Conservation (phyloP, 2,329 filamentous ascomycete species). For the Thermochaetoides dissita region DNA sequence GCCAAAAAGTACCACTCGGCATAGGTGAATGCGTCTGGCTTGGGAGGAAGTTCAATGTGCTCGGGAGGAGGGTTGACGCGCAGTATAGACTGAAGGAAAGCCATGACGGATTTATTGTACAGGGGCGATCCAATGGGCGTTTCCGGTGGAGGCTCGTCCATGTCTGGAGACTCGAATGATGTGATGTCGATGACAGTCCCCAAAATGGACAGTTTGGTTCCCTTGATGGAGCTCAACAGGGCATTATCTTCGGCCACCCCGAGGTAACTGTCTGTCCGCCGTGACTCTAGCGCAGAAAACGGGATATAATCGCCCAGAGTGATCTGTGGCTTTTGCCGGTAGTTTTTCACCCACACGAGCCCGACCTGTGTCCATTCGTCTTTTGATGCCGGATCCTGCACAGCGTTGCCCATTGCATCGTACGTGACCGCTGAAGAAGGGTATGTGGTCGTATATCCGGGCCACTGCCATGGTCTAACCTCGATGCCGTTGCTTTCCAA, state of each 20-base stretch:
- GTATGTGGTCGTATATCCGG: slow-evolving; percentile 19
- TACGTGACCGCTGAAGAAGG: slow-evolving; percentile 15
- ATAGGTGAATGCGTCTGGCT: slow-evolving; percentile 52
- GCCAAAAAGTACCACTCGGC: slow-evolving; percentile 64
- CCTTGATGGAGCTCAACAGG: slow-evolving; percentile 58
- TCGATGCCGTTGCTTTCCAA: slow-evolving; percentile 48
- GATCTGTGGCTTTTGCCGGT: slow-evolving; percentile 13
- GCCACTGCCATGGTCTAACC: slow-evolving; percentile 35
- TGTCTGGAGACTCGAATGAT: slow-evolving; percentile 52
- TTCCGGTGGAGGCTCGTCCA: slow-evolving; percentile 43
- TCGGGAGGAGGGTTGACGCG: slow-evolving; percentile 43
- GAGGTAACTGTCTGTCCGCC: slow-evolving; percentile 48
- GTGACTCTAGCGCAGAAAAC: slow-evolving; percentile 23
- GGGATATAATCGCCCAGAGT: slow-evolving; percentile 18
- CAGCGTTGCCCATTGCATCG: slow-evolving; percentile 17
- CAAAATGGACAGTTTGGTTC: slow-evolving; percentile 62
- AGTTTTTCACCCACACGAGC: slow-evolving; percentile 26
- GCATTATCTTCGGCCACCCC: slow-evolving; percentile 50
- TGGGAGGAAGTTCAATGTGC: slow-evolving; percentile 46
- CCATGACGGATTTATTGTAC: slow-evolving; percentile 59
- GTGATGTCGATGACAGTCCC: slow-evolving; percentile 69
- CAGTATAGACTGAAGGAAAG: slow-evolving; percentile 52
- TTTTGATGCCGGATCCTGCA: slow-evolving; percentile 17
- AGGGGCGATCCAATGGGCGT: slow-evolving; percentile 29
- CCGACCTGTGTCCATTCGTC: slow-evolving; percentile 24